These are phyloP conservation scores for Ascochyta viciae-villosae DNA, from an alignment of 2,329 filamentous ascomycete species.

Conservation along the genomic window DNA sequence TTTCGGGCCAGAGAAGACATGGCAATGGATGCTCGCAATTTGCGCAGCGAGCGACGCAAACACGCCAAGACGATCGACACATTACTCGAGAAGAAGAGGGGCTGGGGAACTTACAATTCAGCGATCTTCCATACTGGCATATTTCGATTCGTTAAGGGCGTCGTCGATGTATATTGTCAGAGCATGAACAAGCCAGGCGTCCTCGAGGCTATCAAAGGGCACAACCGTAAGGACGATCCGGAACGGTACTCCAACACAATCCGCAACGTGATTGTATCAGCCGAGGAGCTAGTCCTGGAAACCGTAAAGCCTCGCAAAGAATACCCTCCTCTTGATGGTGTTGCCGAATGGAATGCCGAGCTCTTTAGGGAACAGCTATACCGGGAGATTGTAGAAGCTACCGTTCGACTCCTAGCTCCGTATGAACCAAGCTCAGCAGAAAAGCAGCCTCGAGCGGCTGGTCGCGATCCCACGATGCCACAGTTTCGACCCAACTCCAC, in stretches of 20 bases:
- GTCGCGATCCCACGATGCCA: conserved; percentile 69
- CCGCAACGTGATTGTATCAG: conserved; percentile 17
- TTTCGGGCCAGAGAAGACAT: conserved; percentile 83
- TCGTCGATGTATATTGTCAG: conserved; percentile 32
- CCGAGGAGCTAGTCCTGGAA: conserved; percentile 27
- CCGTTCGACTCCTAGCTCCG: not conserved
- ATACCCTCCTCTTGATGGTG: not conserved
- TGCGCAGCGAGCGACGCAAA: conserved; percentile 39
- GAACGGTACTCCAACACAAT: conserved; percentile 16
- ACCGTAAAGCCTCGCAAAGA: conserved; percentile 16
- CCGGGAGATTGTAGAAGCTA: not conserved
- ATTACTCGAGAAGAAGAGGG: not conserved
- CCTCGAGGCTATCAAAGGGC: not conserved
- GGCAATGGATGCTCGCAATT: conserved; percentile 67
- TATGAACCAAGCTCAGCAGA: not conserved
- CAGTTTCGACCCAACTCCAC: conserved; percentile 69
- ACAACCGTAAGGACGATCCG: not conserved
- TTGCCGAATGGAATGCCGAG: conserved; percentile 13
- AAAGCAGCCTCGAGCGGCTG: conserved; percentile 13
- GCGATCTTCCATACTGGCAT: conserved; percentile 30
- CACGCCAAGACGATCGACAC: conserved; percentile 30
- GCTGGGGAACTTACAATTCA: conserved; percentile 20
- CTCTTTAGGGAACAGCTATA: conserved; percentile 8
- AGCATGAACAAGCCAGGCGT: conserved; percentile 15
- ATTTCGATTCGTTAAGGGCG: conserved; percentile 35